phyloP scores from a whole-genome alignment of 768 basidiomycete genomes.

The Exidia glandulosa region DNA sequence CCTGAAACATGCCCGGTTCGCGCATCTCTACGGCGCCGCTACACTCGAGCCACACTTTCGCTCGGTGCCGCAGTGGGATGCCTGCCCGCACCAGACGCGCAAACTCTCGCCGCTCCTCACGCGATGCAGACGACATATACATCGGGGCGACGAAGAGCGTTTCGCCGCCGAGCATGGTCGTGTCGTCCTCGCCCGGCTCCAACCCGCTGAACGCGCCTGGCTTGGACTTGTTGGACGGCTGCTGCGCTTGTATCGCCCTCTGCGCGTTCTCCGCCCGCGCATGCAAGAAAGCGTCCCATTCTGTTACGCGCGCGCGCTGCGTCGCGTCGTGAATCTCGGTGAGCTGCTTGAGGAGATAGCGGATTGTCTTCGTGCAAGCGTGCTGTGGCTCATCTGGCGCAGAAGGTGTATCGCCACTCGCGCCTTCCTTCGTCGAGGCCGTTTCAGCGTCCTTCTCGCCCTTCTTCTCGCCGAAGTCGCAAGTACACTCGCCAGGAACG shows the following conservation, averaged over 20 bases:
- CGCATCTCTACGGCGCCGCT: slow-evolving; percentile 86
- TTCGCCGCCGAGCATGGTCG: slow-evolving; percentile 23
- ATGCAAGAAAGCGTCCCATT: slow-evolving; percentile 84
- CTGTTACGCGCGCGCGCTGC: slow-evolving; percentile 55
- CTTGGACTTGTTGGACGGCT: slow-evolving; percentile 13
- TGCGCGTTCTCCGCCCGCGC: slow-evolving; percentile 32
- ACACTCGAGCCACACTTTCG: slow-evolving; percentile 88
- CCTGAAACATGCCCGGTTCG: slow-evolving; percentile 84
- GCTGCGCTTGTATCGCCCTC: slow-evolving; percentile 24
- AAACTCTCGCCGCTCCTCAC: slow-evolving; percentile 70
- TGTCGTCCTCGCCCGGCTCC: slow-evolving; percentile 48
- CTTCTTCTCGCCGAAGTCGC: slow-evolving; percentile 22
- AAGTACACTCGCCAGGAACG: slow-evolving; percentile 35
- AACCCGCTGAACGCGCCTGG: slow-evolving; percentile 44
- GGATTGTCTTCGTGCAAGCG: slow-evolving; percentile 64
- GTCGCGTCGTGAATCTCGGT: slow-evolving; percentile 75
- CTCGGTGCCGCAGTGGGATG: slow-evolving; percentile 78
- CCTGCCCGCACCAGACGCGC: slow-evolving; percentile 71
- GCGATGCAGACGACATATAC: slow-evolving; percentile 38
- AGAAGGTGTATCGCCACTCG: too few relatives aligned
- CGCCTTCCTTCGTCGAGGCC: slow-evolving; percentile 17
- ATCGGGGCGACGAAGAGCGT: slow-evolving; percentile 87
- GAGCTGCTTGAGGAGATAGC: slow-evolving; percentile 60
- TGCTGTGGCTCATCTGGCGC: slow-evolving; percentile 57
- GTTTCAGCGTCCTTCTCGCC: slow-evolving; percentile 6